Base-by-base conservation (phyloP, 352 stramenopile genomes). In the Phytophthora lateralis region DNA sequence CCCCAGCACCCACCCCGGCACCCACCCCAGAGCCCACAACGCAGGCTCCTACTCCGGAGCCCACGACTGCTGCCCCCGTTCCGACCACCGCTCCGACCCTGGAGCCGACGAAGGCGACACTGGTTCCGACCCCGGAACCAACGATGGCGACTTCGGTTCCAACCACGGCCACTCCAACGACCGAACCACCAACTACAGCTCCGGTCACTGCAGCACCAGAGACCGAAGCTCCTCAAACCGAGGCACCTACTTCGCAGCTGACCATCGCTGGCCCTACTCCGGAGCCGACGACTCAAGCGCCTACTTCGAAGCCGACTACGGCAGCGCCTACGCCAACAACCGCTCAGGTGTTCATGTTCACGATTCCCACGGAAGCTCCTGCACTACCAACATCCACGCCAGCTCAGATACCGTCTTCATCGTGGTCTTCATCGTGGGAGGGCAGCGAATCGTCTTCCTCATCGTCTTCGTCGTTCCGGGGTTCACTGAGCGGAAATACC, bases 401-500 rank as follows among this genome's bases (percentile, higher is more conserved):
- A 27, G 34, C 20, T 41, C 26, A 52, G 26, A 26, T 52, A 17
- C 38, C 47, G 1, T 57, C 59, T 34, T 66, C 60, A 1, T 60
- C 35, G 6, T 60, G 48, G 48, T 54, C 44, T 1, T 60, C 34
- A 17, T 60, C 35, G 6, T 60, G 48, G 48, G 43, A 54, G 2
- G 35, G 39, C 29, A 56, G 37, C 52, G 44, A 15, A 5, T 60
- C 49, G 6, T 66, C 41, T 39, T 60, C 48, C 3, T 56, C 52
- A 1, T 56, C 41, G 4, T 63, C 46, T 20, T 56, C 49, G 5
- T 63, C 55, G 2, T 42, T 58, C 30, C 12, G 30, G 24, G 51
- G 37, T 6, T 55, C 38, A 51, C 30, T 37, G 11, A 61, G 50
- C 6, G 55, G 37, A 43, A 49, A 42, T 30, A 60, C 30, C 21